Base-by-base conservation (phyloP, 345 rosid genomes). In the Firmiana major region DNA sequence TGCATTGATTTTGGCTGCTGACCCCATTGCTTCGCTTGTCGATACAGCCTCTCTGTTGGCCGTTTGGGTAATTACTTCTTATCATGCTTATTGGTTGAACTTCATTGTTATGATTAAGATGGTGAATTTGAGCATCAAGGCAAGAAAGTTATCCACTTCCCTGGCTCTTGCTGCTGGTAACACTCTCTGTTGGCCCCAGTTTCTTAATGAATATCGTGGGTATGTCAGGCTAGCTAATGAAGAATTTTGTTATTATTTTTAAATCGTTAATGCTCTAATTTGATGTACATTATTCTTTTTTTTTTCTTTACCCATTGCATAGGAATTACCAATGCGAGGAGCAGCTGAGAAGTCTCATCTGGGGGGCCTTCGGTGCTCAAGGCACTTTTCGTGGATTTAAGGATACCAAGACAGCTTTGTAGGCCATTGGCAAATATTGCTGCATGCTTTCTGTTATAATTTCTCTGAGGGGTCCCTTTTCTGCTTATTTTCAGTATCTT, bases 321-420 rank as follows among this genome's bases (percentile, higher is more conserved):
- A 95, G 99, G 99, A 92, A 83, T 93, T 98, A 66, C 92, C 97
- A 1, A 92, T 93, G 93, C 87, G 97, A 74, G 78, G 80, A 57
- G 94, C 97, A 58, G 97, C 97, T 38, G 97, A 95, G 85, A 79
- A 85, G 68, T 95, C 94, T 95, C 21, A 63, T 84, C 64, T 85
- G 86, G 79, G 90, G 92, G 79, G 97, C 98, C 54, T 87, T 87
- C 75, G 99, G 97, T 80, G 97, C 97, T 9, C 97, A 92, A 79
- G 99, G 99, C 71, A 84, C 97, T 63, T 95, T 95, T 80, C 94
- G 99, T 66, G 99, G 98, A 80, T 93, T 92, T 86, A 93, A 86
- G 82, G 99, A 95, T 79, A 95, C 98, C 48, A 89, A 88, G 77
- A 93, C 98, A 0, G 98, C 98, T 85, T 79, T 93, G 55, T 93